Evolutionary conservation across 192 early-diverging fungal genomes (phyloP).

Genomic region (Gonapodya sp.): DNA sequence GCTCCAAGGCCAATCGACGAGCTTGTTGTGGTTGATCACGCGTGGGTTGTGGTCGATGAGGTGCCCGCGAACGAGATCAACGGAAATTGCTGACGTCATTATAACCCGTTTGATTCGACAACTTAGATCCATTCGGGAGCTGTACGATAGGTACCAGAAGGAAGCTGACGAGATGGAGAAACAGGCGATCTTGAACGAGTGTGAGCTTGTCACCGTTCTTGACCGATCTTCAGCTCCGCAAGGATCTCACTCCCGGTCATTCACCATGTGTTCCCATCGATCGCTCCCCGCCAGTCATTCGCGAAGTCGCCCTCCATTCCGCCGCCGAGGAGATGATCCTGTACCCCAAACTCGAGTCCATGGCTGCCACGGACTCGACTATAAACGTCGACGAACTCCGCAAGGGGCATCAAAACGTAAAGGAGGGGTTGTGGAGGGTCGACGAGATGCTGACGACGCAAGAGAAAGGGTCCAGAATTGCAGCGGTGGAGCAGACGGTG

Average conservation of each 20-base stretch:
- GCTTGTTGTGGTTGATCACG: neutral
- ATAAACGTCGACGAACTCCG: neutral
- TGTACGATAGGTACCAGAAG: neutral
- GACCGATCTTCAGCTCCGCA: neutral
- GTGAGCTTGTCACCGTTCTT: neutral
- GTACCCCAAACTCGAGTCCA: neutral
- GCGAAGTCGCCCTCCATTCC: neutral
- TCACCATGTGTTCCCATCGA: too few species aligned
- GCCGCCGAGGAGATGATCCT: constrained; percentile 1
- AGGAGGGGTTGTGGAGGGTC: neutral
- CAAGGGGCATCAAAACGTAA: neutral
- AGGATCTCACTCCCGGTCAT: neutral
- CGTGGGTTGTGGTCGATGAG: too few species aligned
- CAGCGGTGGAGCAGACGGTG: neutral
- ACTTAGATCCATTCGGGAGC: neutral
- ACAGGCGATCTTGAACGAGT: neutral
- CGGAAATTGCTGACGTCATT: too few species aligned
- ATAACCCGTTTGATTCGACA: too few species aligned
- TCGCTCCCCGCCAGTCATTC: neutral
- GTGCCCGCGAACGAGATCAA: too few species aligned
- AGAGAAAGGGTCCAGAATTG: neutral
- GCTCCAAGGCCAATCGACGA: too few species aligned
- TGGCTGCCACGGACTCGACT: neutral
- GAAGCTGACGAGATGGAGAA: neutral
- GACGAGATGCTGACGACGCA: neutral